Percentiles rank a stretch among this genome's conserved stretches.
phyloP scores from a whole-genome alignment of 129 eudicot species.

The Helianthus annuus region HanXRQr2.0-SUNRISE NC_035439.2:117385005-117385504 shows the following conservation, averaged over 20 bases:
- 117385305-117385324: slow-evolving; percentile 96
- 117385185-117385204: neutral
- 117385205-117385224: slow-evolving; percentile 8
- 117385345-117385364: slow-evolving; percentile 91
- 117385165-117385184: too few relatives aligned
- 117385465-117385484: slow-evolving; percentile 97
- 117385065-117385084: slow-evolving; percentile 7
- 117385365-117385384: slow-evolving; percentile 75
- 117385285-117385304: slow-evolving; percentile 88
- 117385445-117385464: slow-evolving; percentile 80
- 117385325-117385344: slow-evolving; percentile 72
- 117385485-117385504: slow-evolving; percentile 85
- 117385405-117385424: slow-evolving; percentile 98
- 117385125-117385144: neutral
- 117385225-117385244: slow-evolving; percentile 51
- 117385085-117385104: slow-evolving; percentile 1
- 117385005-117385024: neutral
- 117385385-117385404: slow-evolving; percentile 84
- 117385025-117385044: slow-evolving; percentile 20
- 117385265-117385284: slow-evolving; percentile 96
- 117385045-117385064: slow-evolving; percentile 8
- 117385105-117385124: slow-evolving; percentile 18
- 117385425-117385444: slow-evolving; percentile 93
- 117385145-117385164: neutral
- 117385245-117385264: slow-evolving; percentile 75